Conservation (phyloP, 148 eudicot genomes). For the Heliosperma pusillum region DNA sequence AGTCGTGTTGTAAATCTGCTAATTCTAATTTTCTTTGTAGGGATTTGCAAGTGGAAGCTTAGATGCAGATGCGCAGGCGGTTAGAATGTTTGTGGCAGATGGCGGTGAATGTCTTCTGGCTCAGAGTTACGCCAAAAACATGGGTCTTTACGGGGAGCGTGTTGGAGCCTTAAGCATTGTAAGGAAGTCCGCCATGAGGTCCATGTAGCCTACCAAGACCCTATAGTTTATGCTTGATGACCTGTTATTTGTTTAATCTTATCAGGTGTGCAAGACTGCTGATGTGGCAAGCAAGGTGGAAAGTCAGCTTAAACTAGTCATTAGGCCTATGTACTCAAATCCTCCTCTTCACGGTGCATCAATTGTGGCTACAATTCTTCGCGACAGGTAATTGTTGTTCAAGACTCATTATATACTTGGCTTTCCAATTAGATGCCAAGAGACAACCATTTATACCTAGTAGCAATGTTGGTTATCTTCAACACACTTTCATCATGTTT, state of each 20-base stretch:
- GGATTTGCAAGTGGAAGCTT: conserved; percentile 98
- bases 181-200: conserved; percentile 26
- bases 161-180: conserved; percentile 97
- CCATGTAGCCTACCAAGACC: neutral
- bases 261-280: conserved; percentile 86
- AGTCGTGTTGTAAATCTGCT: neutral
- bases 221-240: neutral
- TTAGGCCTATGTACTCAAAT: conserved; percentile 93
- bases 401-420: neutral
- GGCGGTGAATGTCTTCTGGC: conserved; percentile 93
- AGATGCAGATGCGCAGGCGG: conserved; percentile 78
- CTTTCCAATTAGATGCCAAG: conserved; percentile 2
- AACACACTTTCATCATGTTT: neutral
- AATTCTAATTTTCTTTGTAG: conserved; percentile 26
- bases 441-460: neutral
- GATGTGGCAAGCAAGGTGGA: conserved; percentile 89
- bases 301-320: conserved; percentile 93
- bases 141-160: conserved; percentile 98
- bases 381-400: conserved; percentile 57
- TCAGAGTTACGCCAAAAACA: conserved; percentile 97
- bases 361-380: conserved; percentile 87
- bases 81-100: conserved; percentile 88
- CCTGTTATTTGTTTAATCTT: conserved; percentile 9
- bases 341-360: conserved; percentile 98
- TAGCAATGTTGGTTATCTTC: neutral